phyloP scores from a whole-genome alignment of 2,329 filamentous ascomycete genomes.

The Xylariaceae sp. region DNA sequence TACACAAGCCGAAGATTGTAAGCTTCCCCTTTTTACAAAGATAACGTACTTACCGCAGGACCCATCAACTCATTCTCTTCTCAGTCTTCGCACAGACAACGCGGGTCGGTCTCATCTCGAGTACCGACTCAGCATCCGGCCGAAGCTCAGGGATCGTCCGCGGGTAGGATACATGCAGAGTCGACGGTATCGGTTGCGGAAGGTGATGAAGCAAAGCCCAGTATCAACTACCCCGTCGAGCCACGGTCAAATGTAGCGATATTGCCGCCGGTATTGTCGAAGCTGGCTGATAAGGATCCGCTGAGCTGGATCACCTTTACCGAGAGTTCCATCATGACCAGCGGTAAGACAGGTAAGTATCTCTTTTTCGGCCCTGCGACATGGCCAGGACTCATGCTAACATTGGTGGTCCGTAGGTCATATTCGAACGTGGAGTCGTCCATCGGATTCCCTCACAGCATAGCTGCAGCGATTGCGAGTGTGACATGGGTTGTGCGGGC shows the following conservation, averaged over 20 bases:
- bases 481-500: neutral
- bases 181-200: conserved; percentile 55
- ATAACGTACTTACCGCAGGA: neutral
- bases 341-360: conserved; percentile 76
- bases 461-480: conserved; percentile 2
- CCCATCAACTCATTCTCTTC: neutral
- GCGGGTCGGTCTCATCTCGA: conserved; percentile 49
- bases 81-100: conserved; percentile 52
- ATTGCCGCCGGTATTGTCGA: conserved; percentile 86
- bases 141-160: conserved; percentile 55
- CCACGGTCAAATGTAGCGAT: conserved; percentile 78
- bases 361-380: neutral
- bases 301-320: conserved; percentile 91
- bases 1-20: conserved; percentile 82
- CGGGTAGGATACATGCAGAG: conserved; percentile 62
- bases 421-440: conserved; percentile 40
- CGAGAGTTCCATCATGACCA: conserved; percentile 86
- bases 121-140: conserved; percentile 47
- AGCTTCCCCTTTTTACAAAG: conserved; percentile 34
- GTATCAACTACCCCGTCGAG: conserved; percentile 74
- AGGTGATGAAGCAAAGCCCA: conserved; percentile 48
- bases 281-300: conserved; percentile 78
- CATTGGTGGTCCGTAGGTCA: conserved; percentile 30
- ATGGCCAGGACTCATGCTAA: conserved; percentile 5
- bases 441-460: conserved; percentile 34